Conservation (phyloP, 352 stramenopile genomes). For the Phytophthora macrochlamydospora region DNA sequence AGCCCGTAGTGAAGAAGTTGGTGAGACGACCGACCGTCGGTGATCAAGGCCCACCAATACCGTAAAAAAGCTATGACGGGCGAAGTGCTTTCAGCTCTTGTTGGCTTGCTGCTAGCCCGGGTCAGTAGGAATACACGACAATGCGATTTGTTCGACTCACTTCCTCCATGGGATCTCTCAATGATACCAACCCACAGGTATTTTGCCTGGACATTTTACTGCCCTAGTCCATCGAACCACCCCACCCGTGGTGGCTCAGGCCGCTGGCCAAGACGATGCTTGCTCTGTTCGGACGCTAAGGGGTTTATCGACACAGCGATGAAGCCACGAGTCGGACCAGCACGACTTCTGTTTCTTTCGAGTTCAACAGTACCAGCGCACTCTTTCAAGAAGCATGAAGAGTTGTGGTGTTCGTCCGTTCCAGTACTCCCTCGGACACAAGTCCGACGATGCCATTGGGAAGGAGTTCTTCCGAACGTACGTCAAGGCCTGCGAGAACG, state of each 20-base stretch:
- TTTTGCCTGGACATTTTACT: too few relatives aligned
- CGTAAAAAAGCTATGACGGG: too few relatives aligned
- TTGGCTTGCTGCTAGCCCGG: too few relatives aligned
- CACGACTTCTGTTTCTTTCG: constrained; percentile 40
- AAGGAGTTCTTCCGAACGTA: neutral
- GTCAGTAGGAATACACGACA: too few relatives aligned
- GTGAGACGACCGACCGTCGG: constrained; percentile 46
- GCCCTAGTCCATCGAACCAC: too few relatives aligned
- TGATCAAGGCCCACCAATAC: too few relatives aligned
- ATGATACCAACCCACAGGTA: too few relatives aligned
- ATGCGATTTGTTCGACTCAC: too few relatives aligned
- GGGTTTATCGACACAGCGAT: constrained; percentile 54
- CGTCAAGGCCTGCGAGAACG: neutral
- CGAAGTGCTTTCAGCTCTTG: too few relatives aligned
- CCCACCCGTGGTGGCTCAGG: neutral
- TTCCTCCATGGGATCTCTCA: too few relatives aligned
- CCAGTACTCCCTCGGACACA: constrained; percentile 51
- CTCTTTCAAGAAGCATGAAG: constrained; percentile 51
- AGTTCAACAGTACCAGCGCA: constrained; percentile 44
- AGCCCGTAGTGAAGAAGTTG: constrained; percentile 45
- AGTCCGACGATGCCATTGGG: constrained; percentile 14
- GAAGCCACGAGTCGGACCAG: constrained; percentile 50
- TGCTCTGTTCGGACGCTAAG: constrained; percentile 19
- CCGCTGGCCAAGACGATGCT: constrained; percentile 26
- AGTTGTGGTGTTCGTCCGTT: constrained; percentile 41